Percentiles rank a stretch among this genome's conserved stretches.
Conservation (phyloP, 2,329 filamentous ascomycete genomes). For the Fusarium avenaceum region DNA sequence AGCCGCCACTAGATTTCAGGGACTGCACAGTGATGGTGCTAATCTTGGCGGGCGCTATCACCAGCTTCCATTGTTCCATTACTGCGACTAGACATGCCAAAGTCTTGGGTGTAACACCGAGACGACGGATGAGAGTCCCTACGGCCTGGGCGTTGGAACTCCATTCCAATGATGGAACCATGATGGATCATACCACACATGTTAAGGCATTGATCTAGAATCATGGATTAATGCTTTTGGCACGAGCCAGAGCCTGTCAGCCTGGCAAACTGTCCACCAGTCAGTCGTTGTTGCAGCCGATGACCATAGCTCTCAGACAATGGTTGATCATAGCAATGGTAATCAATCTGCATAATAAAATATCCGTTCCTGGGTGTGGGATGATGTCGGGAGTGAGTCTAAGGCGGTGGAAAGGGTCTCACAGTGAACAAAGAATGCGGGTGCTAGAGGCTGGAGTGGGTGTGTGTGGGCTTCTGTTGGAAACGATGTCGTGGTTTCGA, state of each 20-base stretch:
- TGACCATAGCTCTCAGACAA: background rate
- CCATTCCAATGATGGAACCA: constrained; percentile 39
- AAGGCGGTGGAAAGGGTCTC: constrained; percentile 12
- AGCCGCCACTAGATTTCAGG: constrained; percentile 31
- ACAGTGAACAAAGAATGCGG: constrained; percentile 30
- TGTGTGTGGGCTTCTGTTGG: constrained; percentile 35
- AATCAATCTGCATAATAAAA: background rate
- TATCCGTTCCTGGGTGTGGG: constrained; percentile 33
- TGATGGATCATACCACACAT: constrained; percentile 21
- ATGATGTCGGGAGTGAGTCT: constrained; percentile 24
- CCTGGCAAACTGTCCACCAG: constrained; percentile 6
- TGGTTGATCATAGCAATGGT: constrained; percentile 2
- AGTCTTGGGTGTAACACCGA: constrained; percentile 23
- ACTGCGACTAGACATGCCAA: constrained; percentile 18
- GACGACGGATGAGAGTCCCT: constrained; percentile 27
- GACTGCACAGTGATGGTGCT: constrained; percentile 18
- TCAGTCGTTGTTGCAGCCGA: constrained; percentile 7
- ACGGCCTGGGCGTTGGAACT: constrained; percentile 39
- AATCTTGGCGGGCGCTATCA: constrained; percentile 17
- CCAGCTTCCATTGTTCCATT: constrained; percentile 35
- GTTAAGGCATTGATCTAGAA: constrained; percentile 28
- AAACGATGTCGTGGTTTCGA: constrained; percentile 24
- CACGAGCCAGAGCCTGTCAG: constrained; percentile 1
- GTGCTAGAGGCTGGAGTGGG: constrained; percentile 29
- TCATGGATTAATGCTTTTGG: constrained; percentile 19